phyloP scores from a whole-genome alignment of 805 yeast species.

The Yamadazyma phyllophila region DNA sequence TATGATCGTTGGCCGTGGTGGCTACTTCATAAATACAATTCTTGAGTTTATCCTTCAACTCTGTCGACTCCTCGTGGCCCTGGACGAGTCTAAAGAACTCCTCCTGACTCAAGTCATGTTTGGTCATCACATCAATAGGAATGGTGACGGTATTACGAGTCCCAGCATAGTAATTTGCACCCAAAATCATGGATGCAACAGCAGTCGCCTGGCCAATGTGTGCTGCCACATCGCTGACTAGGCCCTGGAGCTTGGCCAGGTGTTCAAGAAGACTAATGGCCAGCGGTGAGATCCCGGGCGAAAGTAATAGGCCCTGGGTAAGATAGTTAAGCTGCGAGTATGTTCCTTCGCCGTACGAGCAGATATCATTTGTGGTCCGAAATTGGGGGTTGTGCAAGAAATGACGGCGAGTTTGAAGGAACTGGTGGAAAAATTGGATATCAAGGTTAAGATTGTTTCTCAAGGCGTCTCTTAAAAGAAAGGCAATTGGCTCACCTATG shows the following conservation, averaged over 20 bases:
- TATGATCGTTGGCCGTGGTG: conserved; percentile 75
- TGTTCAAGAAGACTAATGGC: conserved; percentile 47
- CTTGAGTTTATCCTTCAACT: conserved; percentile 39
- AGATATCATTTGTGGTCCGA: conserved; percentile 52
- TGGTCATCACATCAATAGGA: conserved; percentile 61
- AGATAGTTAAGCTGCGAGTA: conserved; percentile 71
- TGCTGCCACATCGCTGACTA: conserved; percentile 61
- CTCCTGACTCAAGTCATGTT: conserved; percentile 61
- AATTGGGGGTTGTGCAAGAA: conserved; percentile 50
- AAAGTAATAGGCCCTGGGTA: conserved; percentile 56
- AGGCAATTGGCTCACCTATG: conserved; percentile 62
- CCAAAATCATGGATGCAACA: conserved; percentile 61
- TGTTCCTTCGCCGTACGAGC: conserved; percentile 78
- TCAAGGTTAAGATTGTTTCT: conserved; percentile 51
- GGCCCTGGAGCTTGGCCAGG: conserved; percentile 41
- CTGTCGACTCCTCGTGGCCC: conserved; percentile 38
- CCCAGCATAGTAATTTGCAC: conserved; percentile 55
- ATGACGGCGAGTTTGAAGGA: conserved; percentile 56
- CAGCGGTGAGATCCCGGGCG: conserved; percentile 57
- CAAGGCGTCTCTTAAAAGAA: conserved; percentile 55
- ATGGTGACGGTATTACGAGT: conserved; percentile 51
- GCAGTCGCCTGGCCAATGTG: conserved; percentile 84
- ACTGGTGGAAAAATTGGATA: conserved; percentile 52
- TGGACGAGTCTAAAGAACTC: conserved; percentile 47
- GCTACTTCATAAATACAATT: conserved; percentile 70